Evolutionary conservation across 345 rosid species (phyloP).

Genomic region (Camelina sativa): DNA sequence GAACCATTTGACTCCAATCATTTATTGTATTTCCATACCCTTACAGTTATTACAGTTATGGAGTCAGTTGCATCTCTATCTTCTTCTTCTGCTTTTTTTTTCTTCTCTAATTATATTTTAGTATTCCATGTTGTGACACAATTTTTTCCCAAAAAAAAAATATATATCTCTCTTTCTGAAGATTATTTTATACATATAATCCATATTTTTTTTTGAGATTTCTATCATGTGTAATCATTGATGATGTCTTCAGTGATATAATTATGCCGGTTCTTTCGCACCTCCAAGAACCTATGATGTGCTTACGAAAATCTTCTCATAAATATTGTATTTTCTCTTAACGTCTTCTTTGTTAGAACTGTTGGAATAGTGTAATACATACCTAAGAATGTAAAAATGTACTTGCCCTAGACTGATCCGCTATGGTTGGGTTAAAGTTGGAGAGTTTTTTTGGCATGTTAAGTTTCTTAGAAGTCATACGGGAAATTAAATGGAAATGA

Average conservation of each 20-base stretch:
- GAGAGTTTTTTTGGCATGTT: not conserved
- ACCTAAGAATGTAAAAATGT: not conserved
- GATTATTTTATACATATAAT: not conserved
- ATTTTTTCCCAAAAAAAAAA: not conserved
- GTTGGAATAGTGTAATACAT: not conserved
- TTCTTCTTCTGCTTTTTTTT: not conserved
- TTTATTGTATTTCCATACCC: conserved; percentile 46
- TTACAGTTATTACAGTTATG: conserved; percentile 76
- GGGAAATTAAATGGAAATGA: not conserved
- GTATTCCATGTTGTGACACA: conserved; percentile 9
- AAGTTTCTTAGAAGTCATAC: not conserved
- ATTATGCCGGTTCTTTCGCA: not conserved
- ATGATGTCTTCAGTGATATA: not conserved
- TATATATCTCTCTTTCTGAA: not conserved
- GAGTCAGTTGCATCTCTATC: conserved; percentile 53
- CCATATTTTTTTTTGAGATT: not conserved
- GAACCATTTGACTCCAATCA: conserved; percentile 50
- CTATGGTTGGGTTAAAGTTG: not conserved
- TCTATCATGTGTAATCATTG: conserved; percentile 4
- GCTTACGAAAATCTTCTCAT: not conserved
- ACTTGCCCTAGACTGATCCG: not conserved
- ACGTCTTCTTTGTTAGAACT: too few species aligned
- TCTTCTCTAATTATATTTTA: conserved; percentile 1
- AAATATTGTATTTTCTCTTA: too few species aligned
- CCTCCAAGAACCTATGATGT: not conserved